Evolutionary conservation across 176 grass and related monocot species (phyloP).

Genomic region (Oropetium thomaeum): DNA sequence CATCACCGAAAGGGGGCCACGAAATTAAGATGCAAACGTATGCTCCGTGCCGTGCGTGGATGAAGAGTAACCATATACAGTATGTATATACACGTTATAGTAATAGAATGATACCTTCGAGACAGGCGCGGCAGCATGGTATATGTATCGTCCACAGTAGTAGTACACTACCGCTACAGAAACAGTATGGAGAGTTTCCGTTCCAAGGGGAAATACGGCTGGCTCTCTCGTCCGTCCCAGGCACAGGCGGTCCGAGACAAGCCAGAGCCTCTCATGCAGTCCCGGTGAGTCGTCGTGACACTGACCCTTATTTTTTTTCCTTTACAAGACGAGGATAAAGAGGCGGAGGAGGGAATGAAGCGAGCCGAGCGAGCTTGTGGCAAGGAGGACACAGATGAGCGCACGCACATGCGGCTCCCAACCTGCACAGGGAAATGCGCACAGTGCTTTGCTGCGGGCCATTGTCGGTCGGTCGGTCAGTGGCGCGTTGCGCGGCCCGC

Average conservation of each 20-base stretch:
- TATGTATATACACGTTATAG: too few species aligned
- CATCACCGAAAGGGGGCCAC: not conserved
- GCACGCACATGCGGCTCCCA: conserved; percentile 23
- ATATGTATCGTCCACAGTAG: too few species aligned
- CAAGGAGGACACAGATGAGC: not conserved
- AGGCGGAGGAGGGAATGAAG: not conserved
- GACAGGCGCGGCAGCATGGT: too few species aligned
- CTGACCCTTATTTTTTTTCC: not conserved
- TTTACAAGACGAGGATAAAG: not conserved
- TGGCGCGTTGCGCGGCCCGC: not conserved
- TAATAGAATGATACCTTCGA: too few species aligned
- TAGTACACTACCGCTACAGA: too few species aligned
- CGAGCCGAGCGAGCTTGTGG: too few species aligned
- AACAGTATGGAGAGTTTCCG: too few species aligned
- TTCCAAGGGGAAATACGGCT: too few species aligned
- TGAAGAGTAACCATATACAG: conserved; percentile 15
- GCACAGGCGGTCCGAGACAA: not conserved
- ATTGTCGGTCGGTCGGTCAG: not conserved
- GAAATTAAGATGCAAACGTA: not conserved
- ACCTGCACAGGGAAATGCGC: conserved; percentile 10
- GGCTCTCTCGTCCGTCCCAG: too few species aligned
- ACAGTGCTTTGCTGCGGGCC: conserved; percentile 26
- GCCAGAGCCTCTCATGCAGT: not conserved
- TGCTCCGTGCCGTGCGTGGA: too few species aligned
- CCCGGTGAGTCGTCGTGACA: too few species aligned